These are phyloP conservation scores for Schizonepeta tenuifolia DNA, from an alignment of 257 asterid genomes.

Conservation along the genomic window DNA sequence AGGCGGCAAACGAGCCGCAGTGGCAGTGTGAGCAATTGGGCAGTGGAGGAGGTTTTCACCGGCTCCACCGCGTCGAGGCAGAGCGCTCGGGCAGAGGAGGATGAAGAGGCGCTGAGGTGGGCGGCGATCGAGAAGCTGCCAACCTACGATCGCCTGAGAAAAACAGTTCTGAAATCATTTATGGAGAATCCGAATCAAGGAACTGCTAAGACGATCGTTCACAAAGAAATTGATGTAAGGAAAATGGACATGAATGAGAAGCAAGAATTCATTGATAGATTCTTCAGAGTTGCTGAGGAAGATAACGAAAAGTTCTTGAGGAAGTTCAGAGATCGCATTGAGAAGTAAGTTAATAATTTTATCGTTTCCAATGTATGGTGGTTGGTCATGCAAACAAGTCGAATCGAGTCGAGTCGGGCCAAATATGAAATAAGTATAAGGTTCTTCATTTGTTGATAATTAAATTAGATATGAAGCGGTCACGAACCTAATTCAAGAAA, in stretches of 20 bases:
- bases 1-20: slow-evolving; percentile 52
- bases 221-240: slow-evolving; percentile 59
- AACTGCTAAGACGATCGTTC: slow-evolving; percentile 41
- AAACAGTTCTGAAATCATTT: slow-evolving; percentile 53
- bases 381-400: neutral
- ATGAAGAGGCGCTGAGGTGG: slow-evolving; percentile 88
- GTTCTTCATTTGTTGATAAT: neutral
- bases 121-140: slow-evolving; percentile 91
- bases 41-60: slow-evolving; percentile 57
- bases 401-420: neutral
- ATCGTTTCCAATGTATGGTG: neutral
- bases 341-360: slow-evolving; percentile 41
- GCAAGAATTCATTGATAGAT: slow-evolving; percentile 58
- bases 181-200: slow-evolving; percentile 41
- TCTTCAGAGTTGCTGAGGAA: slow-evolving; percentile 67
- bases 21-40: slow-evolving; percentile 42
- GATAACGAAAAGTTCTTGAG: slow-evolving; percentile 65
- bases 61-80: slow-evolving; percentile 34
- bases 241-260: slow-evolving; percentile 48
- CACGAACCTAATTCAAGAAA: neutral
- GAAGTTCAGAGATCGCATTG: slow-evolving; percentile 58
- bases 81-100: slow-evolving; percentile 63
- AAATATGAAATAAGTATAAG: neutral
- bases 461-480: neutral
- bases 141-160: slow-evolving; percentile 75